These are phyloP conservation scores for Claviceps arundinis DNA, from an alignment of 2,329 filamentous ascomycete genomes.

Conservation along the genomic window DNA sequence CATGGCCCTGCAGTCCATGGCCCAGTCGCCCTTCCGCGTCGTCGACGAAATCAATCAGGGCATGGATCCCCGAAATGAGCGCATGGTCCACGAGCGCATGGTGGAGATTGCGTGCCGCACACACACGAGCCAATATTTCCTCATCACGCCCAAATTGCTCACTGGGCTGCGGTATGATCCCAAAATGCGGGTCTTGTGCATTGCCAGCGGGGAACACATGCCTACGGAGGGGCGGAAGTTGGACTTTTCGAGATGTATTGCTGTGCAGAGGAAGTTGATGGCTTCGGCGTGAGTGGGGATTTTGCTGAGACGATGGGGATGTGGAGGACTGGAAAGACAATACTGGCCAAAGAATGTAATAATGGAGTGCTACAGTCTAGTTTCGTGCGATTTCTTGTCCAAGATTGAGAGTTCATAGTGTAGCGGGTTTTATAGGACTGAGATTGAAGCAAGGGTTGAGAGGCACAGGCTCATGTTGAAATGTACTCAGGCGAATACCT, in stretches of 20 bases:
- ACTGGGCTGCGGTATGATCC: slow-evolving; percentile 73
- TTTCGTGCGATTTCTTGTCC: too few species aligned
- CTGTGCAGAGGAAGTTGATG: slow-evolving; percentile 27
- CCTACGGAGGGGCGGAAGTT: slow-evolving; percentile 38
- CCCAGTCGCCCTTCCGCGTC: slow-evolving; percentile 89
- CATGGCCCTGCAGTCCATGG: slow-evolving; percentile 90
- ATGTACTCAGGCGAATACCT: too few species aligned
- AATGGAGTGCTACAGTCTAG: too few species aligned
- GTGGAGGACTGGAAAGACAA: too few species aligned
- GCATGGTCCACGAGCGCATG: slow-evolving; percentile 96
- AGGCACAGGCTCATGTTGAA: too few species aligned
- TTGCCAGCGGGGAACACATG: slow-evolving; percentile 74
- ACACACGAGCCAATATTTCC: slow-evolving; percentile 76
- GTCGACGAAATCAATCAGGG: slow-evolving; percentile 99
- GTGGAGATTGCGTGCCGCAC: slow-evolving; percentile 90
- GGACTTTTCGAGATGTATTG: slow-evolving; percentile 34
- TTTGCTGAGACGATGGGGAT: too few species aligned
- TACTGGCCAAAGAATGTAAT: too few species aligned
- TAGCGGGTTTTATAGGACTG: too few species aligned
- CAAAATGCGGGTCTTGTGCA: slow-evolving; percentile 88
- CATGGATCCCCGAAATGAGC: slow-evolving; percentile 97
- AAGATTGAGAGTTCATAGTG: too few species aligned
- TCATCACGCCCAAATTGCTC: slow-evolving; percentile 93
- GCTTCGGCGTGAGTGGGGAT: slow-evolving; percentile 15
- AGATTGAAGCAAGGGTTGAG: too few species aligned